Percentiles rank a stretch among this genome's conserved stretches.
These are phyloP conservation scores for Scytalidium lignicola DNA, from an alignment of 2,329 filamentous ascomycete species.

Conservation along the genomic window DNA sequence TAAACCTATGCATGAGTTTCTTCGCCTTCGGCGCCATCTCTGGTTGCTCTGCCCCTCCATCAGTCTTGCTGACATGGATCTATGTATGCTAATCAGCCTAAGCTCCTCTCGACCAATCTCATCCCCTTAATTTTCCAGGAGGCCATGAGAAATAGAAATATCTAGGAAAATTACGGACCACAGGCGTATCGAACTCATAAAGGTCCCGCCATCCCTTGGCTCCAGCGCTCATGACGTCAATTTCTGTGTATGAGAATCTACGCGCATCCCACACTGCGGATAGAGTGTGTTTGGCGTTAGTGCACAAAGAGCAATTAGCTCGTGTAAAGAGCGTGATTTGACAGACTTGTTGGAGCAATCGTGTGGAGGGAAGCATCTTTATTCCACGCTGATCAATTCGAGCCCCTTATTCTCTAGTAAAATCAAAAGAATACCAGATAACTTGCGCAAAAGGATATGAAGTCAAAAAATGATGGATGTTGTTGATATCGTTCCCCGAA, in stretches of 20 bases:
- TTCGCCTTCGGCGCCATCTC: constrained; percentile 35
- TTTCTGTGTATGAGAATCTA: constrained; percentile 64
- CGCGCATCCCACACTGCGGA: constrained; percentile 62
- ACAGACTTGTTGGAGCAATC: constrained; percentile 46
- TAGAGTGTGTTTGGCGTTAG: constrained; percentile 61
- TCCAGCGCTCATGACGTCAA: constrained; percentile 62
- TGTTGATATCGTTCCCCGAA: background rate
- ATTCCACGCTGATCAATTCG: background rate
- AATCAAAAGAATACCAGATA: background rate
- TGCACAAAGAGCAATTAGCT: constrained; percentile 65
- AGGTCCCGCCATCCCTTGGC: constrained; percentile 63
- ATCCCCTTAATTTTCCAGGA: background rate
- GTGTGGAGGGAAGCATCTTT: constrained; percentile 46
- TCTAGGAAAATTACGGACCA: constrained; percentile 42
- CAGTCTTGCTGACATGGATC: constrained; percentile 56
- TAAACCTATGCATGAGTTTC: constrained; percentile 78
- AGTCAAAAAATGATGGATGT: background rate
- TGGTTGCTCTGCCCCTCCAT: constrained; percentile 45
- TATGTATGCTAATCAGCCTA: constrained; percentile 18
- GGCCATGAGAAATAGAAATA: background rate
- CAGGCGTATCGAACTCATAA: constrained; percentile 79
- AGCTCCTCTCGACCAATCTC: background rate
- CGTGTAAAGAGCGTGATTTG: constrained; percentile 74
- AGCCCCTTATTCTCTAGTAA: background rate
- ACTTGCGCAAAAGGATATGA: background rate